A percentile compares a stretch with the other conserved stretches of the same genome.
phyloP scores from a whole-genome alignment of 305 asterid species.

The Solanum aculeatissimum region DNA sequence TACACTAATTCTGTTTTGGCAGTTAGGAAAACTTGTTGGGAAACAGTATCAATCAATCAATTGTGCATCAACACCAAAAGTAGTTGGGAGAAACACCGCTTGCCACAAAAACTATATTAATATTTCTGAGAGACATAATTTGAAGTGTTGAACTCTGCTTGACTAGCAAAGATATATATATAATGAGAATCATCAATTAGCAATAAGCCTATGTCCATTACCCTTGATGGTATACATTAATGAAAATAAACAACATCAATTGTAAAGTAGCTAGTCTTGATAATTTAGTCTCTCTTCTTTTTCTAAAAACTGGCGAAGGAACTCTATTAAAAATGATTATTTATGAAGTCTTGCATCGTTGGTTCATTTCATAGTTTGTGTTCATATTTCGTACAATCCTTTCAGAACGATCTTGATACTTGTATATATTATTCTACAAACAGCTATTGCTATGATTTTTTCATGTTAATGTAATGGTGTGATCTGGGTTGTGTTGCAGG shows the following conservation, averaged over 20 bases:
- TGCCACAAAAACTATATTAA: neutral
- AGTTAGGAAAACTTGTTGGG: neutral
- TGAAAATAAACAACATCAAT: neutral
- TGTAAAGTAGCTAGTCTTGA: neutral
- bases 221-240: neutral
- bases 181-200: neutral
- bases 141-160: neutral
- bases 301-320: neutral
- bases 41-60: neutral
- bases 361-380: neutral
- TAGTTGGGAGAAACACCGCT: neutral
- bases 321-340: neutral
- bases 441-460: neutral
- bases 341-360: too few relatives aligned
- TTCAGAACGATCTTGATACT: neutral
- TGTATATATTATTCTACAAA: neutral
- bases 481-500: constrained; percentile 27
- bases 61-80: neutral
- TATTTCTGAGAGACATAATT: neutral
- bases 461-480: neutral
- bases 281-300: neutral
- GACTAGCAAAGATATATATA: neutral
- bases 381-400: neutral
- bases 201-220: neutral
- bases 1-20: neutral